These are phyloP conservation scores for Trametes gibbosa DNA, from an alignment of 768 basidiomycete genomes.

Conservation along the genomic window DNA sequence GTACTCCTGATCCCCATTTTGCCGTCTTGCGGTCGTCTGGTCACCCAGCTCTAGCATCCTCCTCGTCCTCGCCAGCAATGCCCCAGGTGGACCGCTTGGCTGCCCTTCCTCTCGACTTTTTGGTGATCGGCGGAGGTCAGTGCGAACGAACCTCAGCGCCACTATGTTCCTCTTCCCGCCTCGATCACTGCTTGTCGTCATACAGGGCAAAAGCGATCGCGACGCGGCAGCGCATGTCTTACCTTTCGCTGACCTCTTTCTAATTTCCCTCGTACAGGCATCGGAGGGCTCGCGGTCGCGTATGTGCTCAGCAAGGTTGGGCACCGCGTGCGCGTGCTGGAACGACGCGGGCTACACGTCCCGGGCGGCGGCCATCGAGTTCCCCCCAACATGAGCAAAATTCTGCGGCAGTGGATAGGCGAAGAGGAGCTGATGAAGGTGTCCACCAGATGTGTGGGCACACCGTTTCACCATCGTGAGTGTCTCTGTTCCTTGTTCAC, in stretches of 20 bases:
- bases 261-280: slow-evolving; percentile 26
- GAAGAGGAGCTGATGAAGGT: slow-evolving; percentile 41
- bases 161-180: not conserved
- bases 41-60: not conserved
- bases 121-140: slow-evolving; percentile 48
- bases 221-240: too few species aligned
- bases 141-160: not conserved
- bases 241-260: too few species aligned
- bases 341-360: slow-evolving; percentile 41
- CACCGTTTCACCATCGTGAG: slow-evolving; percentile 36
- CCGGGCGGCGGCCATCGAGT: slow-evolving; percentile 43
- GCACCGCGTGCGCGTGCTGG: slow-evolving; percentile 58
- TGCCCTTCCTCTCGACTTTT: slow-evolving; percentile 36
- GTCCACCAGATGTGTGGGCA: slow-evolving; percentile 33
- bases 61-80: slow-evolving; percentile 13
- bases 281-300: slow-evolving; percentile 57
- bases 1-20: not conserved
- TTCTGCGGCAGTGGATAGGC: slow-evolving; percentile 56
- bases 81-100: slow-evolving; percentile 26
- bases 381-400: slow-evolving; percentile 57
- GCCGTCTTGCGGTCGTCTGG: not conserved
- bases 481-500: not conserved
- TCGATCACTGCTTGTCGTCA: not conserved
- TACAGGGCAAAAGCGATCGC: too few species aligned
- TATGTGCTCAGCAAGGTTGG: slow-evolving; percentile 54